Evolutionary conservation across 202 grass and related monocot genomes (phyloP).

Genomic region (Setaria viridis): DNA sequence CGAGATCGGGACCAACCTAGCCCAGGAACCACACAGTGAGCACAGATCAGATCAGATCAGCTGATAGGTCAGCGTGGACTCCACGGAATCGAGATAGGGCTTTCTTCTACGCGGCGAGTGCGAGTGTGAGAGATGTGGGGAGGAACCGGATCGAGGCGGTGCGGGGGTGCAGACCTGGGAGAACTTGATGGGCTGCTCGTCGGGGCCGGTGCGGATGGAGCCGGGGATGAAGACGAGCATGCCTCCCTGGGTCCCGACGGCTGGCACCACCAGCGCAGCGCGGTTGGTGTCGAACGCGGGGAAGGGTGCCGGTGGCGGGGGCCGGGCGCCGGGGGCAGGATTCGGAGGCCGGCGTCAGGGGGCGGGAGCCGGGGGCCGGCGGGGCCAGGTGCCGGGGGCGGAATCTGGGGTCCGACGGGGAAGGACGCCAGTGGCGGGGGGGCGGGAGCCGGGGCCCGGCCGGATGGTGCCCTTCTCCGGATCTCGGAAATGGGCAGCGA

Average conservation of each 20-base stretch:
- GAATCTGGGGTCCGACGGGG: too few relatives aligned
- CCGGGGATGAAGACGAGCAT: constrained; percentile 70
- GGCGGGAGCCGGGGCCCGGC: too few relatives aligned
- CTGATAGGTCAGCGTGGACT: background rate
- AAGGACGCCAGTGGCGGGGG: too few relatives aligned
- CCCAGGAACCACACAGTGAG: background rate
- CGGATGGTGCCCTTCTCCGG: too few relatives aligned
- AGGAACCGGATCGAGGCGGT: background rate
- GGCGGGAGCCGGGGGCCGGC: too few relatives aligned
- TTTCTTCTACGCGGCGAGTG: background rate
- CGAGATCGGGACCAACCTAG: constrained; percentile 6
- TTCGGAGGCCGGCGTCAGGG: too few relatives aligned
- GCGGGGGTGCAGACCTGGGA: constrained; percentile 51
- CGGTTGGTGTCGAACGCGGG: too few relatives aligned
- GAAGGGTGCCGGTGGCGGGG: too few relatives aligned
- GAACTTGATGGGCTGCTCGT: constrained; percentile 63
- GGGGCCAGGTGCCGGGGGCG: too few relatives aligned
- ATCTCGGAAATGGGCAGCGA: too few relatives aligned
- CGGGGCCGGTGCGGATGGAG: constrained; percentile 41
- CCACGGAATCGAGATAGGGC: background rate
- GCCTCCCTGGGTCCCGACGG: constrained; percentile 57
- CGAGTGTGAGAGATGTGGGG: background rate
- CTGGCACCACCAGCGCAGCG: constrained; percentile 31
- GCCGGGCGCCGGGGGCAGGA: too few relatives aligned
- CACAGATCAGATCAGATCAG: constrained; percentile 9